Percentiles rank a stretch among this genome's conserved stretches.
Conservation (phyloP, 2,329 filamentous ascomycete genomes). For the Colletotrichum tofieldiae region DNA sequence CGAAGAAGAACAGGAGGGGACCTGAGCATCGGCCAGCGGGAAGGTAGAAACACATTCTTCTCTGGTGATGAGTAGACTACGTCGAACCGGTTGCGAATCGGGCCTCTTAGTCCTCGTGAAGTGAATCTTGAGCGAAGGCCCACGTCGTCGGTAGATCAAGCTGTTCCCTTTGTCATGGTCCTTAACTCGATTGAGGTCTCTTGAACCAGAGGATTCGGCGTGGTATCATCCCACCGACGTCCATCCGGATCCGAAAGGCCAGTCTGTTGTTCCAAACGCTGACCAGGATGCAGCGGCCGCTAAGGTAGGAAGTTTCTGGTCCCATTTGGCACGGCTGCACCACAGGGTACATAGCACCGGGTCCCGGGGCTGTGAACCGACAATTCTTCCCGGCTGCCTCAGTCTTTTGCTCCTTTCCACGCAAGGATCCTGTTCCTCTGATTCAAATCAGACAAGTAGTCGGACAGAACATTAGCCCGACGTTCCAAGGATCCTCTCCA, state of each 20-base stretch:
- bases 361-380: slow-evolving; percentile 4
- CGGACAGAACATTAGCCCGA: not conserved
- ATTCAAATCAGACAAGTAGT: slow-evolving; percentile 8
- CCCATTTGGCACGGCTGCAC: slow-evolving; percentile 23
- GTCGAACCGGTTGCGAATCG: not conserved
- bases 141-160: not conserved
- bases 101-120: not conserved
- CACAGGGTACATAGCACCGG: slow-evolving; percentile 17
- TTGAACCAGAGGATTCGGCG: not conserved
- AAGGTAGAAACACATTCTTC: not conserved
- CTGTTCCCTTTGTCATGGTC: not conserved
- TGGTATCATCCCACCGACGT: slow-evolving; percentile 4
- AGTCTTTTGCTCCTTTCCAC: not conserved
- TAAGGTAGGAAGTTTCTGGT: slow-evolving; percentile 34
- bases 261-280: slow-evolving; percentile 15
- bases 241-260: slow-evolving; percentile 16
- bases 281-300: slow-evolving; percentile 35
- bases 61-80: not conserved
- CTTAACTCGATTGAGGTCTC: not conserved
- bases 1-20: not conserved
- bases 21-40: not conserved
- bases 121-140: not conserved
- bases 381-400: slow-evolving; percentile 7
- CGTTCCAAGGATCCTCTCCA: not conserved
- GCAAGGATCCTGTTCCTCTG: not conserved